phyloP scores from a whole-genome alignment of 805 yeast genomes.

The Komagataella mondaviorum region DNA sequence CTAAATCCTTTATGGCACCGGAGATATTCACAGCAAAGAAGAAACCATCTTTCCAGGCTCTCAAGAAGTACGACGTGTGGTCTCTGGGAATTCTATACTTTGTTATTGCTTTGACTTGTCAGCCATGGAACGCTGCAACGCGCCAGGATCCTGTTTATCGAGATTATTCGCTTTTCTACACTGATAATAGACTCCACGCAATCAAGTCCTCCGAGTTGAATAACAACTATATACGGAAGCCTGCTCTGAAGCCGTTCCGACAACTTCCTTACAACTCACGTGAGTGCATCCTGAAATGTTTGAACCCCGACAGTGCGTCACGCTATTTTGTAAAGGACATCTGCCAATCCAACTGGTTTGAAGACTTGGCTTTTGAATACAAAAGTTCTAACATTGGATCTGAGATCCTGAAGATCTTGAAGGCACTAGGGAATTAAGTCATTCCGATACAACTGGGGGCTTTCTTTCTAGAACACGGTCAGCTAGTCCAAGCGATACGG shows the following conservation, averaged over 20 bases:
- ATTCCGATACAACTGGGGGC: background rate
- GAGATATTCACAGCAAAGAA: slow-evolving; percentile 22
- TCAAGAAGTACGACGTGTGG: slow-evolving; percentile 35
- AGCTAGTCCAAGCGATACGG: slow-evolving; percentile 17
- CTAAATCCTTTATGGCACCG: slow-evolving; percentile 42
- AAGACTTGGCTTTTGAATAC: slow-evolving; percentile 10
- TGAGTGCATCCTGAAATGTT: slow-evolving; percentile 11
- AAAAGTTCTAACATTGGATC: background rate
- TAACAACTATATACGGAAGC: background rate
- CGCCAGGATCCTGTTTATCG: slow-evolving; percentile 9
- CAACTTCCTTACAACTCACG: slow-evolving; percentile 1
- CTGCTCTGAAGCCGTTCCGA: background rate
- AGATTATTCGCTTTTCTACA: slow-evolving; percentile 2
- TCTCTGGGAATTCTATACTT: slow-evolving; percentile 36
- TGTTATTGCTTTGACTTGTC: slow-evolving; percentile 25
- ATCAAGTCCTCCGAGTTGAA: slow-evolving; percentile 4
- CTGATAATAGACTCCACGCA: background rate
- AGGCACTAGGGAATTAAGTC: background rate
- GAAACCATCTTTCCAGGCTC: background rate
- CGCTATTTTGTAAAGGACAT: slow-evolving; percentile 11
- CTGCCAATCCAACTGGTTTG: slow-evolving; percentile 16
- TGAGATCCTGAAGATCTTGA: background rate
- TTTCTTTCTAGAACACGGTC: slow-evolving; percentile 14
- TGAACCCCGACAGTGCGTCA: slow-evolving; percentile 14
- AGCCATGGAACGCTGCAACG: slow-evolving; percentile 34